Evolutionary conservation across 2,329 filamentous ascomycete genomes (phyloP), one percentile per base, ranked within the genome.

Genomic region (Fusarium sacchari): DNA sequence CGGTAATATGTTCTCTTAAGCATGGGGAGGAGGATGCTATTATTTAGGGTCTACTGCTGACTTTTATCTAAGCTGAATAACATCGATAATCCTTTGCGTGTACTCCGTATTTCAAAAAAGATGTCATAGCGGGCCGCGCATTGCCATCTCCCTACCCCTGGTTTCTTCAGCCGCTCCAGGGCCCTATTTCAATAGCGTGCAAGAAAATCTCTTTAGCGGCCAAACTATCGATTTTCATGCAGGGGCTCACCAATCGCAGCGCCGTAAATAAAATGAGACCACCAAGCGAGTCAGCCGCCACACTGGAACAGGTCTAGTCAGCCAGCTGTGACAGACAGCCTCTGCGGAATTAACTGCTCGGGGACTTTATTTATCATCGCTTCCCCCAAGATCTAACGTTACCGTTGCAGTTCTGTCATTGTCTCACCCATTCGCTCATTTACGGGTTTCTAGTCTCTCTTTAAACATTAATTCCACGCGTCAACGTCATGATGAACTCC

Each of bases 201-300:
- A 12, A 14, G 20, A 52, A 17, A 60, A 10, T 24, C 15, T 1
- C 7, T 2, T 9, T 60, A 67, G 40, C 32, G 11, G 36, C 10
- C 22, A 26, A 43, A 34, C 63, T 67, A 67, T 67, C 9, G 44
- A 47, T 60, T 67, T 22, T 8, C 0, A n/a, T 5, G 22, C 46
- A 67, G 62, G 62, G 44, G 62, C 28, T 39, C 28, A 20, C 62
- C 64, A 67, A 67, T 40, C 39, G 30, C 11, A 12, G 20, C 11
- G 2, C 7, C 4, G 0, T 1, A 7, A 42, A 32, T 28, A 15
- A 65, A 47, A 65, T 66, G 15, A 52, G 3, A 10, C 2, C 11
- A 39, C 18, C 7, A 15, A 24, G 0, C 34, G 6, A 18, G 26
- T 18, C 13, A n/a, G 13, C 4, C 3, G 2, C 17, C 8, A 3